A percentile compares a stretch with the other conserved stretches of the same genome.
Evolutionary conservation across 2,329 filamentous ascomycete genomes (phyloP).

Genomic region (Ascochyta pisi): DNA sequence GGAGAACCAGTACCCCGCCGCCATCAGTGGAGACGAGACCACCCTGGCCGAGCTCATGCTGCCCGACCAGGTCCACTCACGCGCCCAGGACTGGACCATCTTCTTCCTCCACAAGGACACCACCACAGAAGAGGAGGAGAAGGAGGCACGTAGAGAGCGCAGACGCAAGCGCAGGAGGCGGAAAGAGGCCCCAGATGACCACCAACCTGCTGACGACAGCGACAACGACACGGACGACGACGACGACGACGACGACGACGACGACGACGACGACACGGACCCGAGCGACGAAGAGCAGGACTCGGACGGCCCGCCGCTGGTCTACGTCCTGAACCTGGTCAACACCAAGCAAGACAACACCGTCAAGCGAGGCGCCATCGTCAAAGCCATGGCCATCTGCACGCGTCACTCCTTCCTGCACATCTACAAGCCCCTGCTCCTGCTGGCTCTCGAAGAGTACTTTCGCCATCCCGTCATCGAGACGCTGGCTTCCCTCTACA

Average conservation of each 20-base stretch:
- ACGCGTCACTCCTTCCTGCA: conserved; percentile 96
- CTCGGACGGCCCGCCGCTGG: conserved; percentile 84
- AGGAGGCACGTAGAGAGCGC: conserved; percentile 64
- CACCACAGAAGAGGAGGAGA: conserved; percentile 77
- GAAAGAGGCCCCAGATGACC: conserved; percentile 53
- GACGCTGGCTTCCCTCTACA: conserved; percentile 85
- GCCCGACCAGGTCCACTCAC: conserved; percentile 92
- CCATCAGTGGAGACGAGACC: conserved; percentile 95
- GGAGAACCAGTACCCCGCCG: conserved; percentile 96
- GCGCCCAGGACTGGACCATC: conserved; percentile 98
- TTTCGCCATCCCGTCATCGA: conserved; percentile 90
- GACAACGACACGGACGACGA: conserved; percentile 56
- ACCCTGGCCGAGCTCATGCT: conserved; percentile 99
- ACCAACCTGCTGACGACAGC: conserved; percentile 53
- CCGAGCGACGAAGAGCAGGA: conserved; percentile 62
- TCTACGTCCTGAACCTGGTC: conserved; percentile 96
- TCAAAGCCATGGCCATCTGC: conserved; percentile 99
- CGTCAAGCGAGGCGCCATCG: conserved; percentile 88
- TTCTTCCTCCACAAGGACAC: conserved; percentile 98
- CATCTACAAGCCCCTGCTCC: conserved; percentile 96
- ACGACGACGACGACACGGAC: conserved; percentile 58
- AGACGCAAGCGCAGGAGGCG: conserved; percentile 58
- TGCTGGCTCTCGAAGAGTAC: conserved; percentile 94
- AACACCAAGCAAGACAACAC: conserved; percentile 97
- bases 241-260: conserved; percentile 55